phyloP scores from a whole-genome alignment of 2,329 filamentous ascomycete genomes.

The Neoscytalidium dimidiatum region DNA sequence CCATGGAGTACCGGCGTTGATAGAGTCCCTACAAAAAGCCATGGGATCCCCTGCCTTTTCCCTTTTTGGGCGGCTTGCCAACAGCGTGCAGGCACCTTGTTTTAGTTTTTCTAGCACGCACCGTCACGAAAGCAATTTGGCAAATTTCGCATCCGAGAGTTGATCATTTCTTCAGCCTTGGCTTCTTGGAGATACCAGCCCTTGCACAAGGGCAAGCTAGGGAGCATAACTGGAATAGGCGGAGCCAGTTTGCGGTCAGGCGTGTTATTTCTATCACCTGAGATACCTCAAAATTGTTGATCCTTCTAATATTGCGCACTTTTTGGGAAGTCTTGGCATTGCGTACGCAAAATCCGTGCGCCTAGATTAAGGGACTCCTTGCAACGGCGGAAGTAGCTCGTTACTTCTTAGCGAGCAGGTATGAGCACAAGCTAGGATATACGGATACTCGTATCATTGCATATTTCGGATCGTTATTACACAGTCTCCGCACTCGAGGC shows the following conservation, averaged over 20 bases:
- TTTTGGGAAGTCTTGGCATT: neutral
- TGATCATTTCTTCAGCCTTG: neutral
- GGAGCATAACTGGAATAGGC: neutral
- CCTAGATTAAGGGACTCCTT: conserved; percentile 4
- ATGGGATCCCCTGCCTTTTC: neutral
- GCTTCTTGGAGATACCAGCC: conserved; percentile 1
- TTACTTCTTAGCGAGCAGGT: neutral
- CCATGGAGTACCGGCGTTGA: conserved; percentile 7
- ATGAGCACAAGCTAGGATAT: neutral
- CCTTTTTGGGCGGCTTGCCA: neutral
- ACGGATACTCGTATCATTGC: neutral
- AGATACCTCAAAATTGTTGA: conserved; percentile 12
- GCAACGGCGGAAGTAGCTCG: neutral
- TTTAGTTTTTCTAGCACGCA: conserved; percentile 1
- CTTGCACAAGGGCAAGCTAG: neutral
- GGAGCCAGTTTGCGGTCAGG: conserved; percentile 1
- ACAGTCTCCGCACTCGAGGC: neutral
- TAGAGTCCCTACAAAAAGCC: neutral
- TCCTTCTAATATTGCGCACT: neutral
- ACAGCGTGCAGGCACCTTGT: neutral
- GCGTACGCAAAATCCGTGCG: conserved; percentile 10
- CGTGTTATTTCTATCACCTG: neutral
- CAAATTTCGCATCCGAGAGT: neutral
- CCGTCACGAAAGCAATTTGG: conserved; percentile 11
- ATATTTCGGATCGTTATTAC: neutral